Evolutionary conservation across 768 basidiomycete genomes (phyloP), one percentile per base, ranked within the genome.

Genomic region (Boletus rubroflammeus): DNA sequence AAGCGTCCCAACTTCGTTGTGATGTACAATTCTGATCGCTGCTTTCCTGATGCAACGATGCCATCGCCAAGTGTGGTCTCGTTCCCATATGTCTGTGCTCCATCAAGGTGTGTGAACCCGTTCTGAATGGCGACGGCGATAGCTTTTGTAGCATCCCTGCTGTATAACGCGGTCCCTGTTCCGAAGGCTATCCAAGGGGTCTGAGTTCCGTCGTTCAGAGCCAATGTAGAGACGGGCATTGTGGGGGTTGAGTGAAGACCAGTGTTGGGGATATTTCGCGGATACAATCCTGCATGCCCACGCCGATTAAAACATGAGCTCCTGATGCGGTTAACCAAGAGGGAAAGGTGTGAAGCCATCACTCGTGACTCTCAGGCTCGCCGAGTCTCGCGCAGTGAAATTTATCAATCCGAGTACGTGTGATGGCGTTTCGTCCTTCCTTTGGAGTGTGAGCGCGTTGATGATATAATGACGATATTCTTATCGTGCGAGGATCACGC

Each of bases 151-250:
- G 76, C 79, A 56, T 85, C 79, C 56, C 73, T 73, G 13, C 54
- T 48, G 51, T 2, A 81, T 15, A 81, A 69, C 1, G 81, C 81
- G 2, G 82, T 81, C 0, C 85, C 85, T 17, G 81, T 84, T 17
- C 85, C 85, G 55, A 81, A 85, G 2, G 75, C 85, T 26, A 85
- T 68, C 78, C 78, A 80, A 15, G 86, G 85, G 35, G 79, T 70
- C 5, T 59, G 60, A 19, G 66, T 71, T 19, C 82, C 82, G 60
- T 85, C 81, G 63, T 85, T 84, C 61, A 88, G 77, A 47, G 70
- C 61, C 46, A 81, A 64, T 4, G 65, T 67, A 23, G 62, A 63
- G 38, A 69, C 61, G 28, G 63, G 19, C 60, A 73, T 71, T 44
- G 46, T 59, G 51, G 35, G 55, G 41, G 23, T 31, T 9, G 54